Conservation (phyloP, 495 filamentous ascomycete genomes). For the Bryoglossum gracile region DNA sequence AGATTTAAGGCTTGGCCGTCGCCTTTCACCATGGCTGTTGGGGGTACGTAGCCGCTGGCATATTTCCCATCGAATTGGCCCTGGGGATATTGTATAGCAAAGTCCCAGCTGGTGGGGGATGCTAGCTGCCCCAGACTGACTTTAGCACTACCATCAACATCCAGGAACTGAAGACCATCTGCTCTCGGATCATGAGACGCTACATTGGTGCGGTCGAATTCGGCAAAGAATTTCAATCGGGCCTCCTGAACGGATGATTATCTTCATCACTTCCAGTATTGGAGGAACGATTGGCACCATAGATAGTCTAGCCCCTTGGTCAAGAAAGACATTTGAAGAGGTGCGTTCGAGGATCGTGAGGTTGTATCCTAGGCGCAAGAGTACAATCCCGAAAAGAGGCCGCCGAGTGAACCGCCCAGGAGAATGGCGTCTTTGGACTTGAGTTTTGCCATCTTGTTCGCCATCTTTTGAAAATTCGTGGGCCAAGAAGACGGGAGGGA, state of each 20-base stretch:
- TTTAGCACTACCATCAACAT: conserved; percentile 7
- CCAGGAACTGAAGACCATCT: conserved; percentile 6
- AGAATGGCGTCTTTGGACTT: too few relatives aligned
- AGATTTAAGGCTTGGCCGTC: conserved; percentile 38
- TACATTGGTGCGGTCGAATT: conserved; percentile 32
- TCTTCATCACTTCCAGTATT: not conserved
- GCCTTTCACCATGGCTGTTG: conserved; percentile 26
- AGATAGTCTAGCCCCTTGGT: conserved; percentile 49
- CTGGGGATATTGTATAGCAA: conserved; percentile 46
- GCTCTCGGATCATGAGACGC: conserved; percentile 31
- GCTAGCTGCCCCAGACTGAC: conserved; percentile 38
- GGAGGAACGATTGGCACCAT: not conserved
- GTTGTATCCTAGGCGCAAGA: conserved; percentile 41
- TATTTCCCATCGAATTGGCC: conserved; percentile 45
- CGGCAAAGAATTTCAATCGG: conserved; percentile 29
- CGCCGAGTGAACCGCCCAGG: conserved; percentile 43
- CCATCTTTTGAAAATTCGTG: too few relatives aligned
- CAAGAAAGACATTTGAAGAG: conserved; percentile 36
- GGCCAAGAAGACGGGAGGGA: too few relatives aligned
- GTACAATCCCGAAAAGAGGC: conserved; percentile 40
- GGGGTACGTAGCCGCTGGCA: conserved; percentile 38
- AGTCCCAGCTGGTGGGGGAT: conserved; percentile 46
- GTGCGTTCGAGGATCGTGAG: conserved; percentile 49
- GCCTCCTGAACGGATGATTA: conserved; percentile 10
- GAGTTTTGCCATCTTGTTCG: too few relatives aligned